Evolutionary conservation across 2,329 filamentous ascomycete species (phyloP).

Genomic region (Pseudogymnoascus sp.): DNA sequence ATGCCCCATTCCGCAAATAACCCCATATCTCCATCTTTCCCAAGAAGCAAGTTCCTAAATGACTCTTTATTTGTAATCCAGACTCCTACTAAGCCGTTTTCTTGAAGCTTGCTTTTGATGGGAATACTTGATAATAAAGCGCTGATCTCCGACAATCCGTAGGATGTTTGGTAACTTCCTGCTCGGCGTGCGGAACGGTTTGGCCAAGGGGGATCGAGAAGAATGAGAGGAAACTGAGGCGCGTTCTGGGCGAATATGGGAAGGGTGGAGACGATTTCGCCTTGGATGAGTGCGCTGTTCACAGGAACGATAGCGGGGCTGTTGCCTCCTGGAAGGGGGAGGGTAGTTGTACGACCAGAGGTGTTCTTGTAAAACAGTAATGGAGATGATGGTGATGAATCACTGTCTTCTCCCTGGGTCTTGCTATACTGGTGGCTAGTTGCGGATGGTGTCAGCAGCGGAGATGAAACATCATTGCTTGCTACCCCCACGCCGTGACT

Average conservation of each 20-base stretch:
- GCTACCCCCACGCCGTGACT: background rate
- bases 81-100: conserved; percentile 55
- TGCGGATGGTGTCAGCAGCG: too few species aligned
- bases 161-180: conserved; percentile 42
- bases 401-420: background rate
- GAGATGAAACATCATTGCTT: background rate
- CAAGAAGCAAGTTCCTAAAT: conserved; percentile 45
- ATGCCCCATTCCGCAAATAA: conserved; percentile 63
- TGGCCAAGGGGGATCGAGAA: conserved; percentile 76
- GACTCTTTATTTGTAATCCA: conserved; percentile 70
- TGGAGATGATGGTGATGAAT: background rate
- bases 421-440: background rate
- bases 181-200: conserved; percentile 65
- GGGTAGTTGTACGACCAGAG: background rate
- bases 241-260: conserved; percentile 36
- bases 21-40: conserved; percentile 38
- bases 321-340: conserved; percentile 10
- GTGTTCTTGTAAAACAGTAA: background rate
- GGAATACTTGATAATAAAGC: conserved; percentile 47
- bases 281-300: conserved; percentile 39
- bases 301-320: conserved; percentile 33
- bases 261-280: conserved; percentile 38
- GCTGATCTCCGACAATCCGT: conserved; percentile 37
- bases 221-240: conserved; percentile 56
- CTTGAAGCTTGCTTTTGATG: conserved; percentile 46